A percentile compares a stretch with the other conserved stretches of the same genome.
Conservation (phyloP, 2,329 filamentous ascomycete species). For the Cordyceps fumosorosea region DNA sequence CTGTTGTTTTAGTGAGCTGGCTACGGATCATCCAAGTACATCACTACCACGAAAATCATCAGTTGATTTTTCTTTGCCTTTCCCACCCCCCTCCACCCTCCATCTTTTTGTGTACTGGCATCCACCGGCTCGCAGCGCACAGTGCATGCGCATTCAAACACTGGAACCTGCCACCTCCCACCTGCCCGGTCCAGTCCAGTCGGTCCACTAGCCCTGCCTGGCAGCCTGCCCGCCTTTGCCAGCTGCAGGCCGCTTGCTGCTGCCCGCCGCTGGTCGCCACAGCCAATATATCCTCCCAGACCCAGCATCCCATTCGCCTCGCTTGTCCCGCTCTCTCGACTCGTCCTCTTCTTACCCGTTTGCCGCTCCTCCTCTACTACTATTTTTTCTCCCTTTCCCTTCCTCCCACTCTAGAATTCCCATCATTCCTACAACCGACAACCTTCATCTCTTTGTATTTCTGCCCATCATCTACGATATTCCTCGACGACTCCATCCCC, state of each 20-base stretch:
- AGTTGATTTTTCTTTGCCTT: background rate
- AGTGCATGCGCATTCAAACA: background rate
- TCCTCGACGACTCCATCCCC: background rate
- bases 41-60: background rate
- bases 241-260: background rate
- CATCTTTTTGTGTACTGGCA: background rate
- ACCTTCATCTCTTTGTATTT: background rate
- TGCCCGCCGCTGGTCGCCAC: background rate
- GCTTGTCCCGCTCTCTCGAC: background rate
- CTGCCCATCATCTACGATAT: background rate
- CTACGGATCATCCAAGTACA: background rate
- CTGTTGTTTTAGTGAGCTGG: background rate
- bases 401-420: background rate
- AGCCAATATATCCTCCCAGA: slow-evolving; percentile 2
- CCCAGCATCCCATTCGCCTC: slow-evolving; percentile 1
- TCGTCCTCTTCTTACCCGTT: slow-evolving; percentile 4
- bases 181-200: background rate
- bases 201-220: slow-evolving; percentile 2
- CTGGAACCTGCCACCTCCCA: background rate
- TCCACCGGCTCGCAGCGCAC: background rate
- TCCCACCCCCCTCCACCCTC: background rate
- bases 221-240: background rate
- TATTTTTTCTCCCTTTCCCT: background rate
- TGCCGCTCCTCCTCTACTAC: background rate
- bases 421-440: background rate